Conservation (phyloP, 2,329 filamentous ascomycete genomes). For the Epichloe scottii region DNA sequence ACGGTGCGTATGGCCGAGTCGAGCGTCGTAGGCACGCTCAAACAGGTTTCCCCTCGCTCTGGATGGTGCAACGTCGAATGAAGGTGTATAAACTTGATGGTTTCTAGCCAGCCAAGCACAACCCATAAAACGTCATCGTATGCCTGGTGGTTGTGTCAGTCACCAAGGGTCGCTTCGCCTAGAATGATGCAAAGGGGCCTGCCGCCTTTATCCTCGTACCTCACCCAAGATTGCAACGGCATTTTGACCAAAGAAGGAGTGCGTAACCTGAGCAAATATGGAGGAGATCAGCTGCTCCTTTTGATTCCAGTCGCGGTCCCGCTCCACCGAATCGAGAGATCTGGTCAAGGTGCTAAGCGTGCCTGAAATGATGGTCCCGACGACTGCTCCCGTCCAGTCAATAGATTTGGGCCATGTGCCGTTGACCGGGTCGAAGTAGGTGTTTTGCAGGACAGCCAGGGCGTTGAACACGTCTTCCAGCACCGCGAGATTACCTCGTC, state of each 20-base stretch:
- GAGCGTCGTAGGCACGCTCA: conserved; percentile 4
- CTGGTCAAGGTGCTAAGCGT: conserved; percentile 58
- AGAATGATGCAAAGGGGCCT: neutral
- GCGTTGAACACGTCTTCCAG: conserved; percentile 46
- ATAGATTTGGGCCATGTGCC: conserved; percentile 78
- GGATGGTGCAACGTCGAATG: conserved; percentile 54
- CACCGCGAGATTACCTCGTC: conserved; percentile 8
- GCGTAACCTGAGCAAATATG: conserved; percentile 65
- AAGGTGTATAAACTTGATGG: conserved; percentile 60
- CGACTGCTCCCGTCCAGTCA: conserved; percentile 86
- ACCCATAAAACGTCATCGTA: conserved; percentile 96
- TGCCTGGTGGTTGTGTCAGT: conserved; percentile 36
- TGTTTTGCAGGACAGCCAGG: conserved; percentile 61
- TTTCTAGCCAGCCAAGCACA: conserved; percentile 80
- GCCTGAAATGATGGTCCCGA: conserved; percentile 66
- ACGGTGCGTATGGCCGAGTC: conserved; percentile 17
- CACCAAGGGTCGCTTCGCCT: neutral
- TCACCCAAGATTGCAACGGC: conserved; percentile 56
- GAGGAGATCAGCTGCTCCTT: conserved; percentile 71
- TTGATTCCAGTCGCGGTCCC: conserved; percentile 30
- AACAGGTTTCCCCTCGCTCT: conserved; percentile 6
- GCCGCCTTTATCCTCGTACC: conserved; percentile 13
- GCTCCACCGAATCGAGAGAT: conserved; percentile 31
- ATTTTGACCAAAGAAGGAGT: conserved; percentile 82
- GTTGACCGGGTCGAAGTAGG: conserved; percentile 64